phyloP scores from a whole-genome alignment of 192 early-diverging fungal species.

The Haplosporangium gracile region DNA sequence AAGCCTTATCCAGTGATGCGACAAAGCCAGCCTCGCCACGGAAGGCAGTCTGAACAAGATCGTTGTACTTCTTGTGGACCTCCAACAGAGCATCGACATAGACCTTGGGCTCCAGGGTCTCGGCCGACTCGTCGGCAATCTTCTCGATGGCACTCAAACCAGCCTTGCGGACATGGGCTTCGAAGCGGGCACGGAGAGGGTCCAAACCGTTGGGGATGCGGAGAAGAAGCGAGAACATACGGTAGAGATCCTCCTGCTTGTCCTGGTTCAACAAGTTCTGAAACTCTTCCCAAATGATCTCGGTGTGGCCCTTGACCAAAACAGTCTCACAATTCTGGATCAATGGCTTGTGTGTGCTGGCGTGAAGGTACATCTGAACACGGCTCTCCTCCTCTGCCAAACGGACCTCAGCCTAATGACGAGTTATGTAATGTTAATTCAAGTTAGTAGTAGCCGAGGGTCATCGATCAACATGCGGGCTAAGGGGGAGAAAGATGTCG shows the following conservation, averaged over 20 bases:
- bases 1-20: conserved; percentile 93
- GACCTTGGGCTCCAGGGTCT: conserved; percentile 78
- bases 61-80: conserved; percentile 90
- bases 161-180: conserved; percentile 81
- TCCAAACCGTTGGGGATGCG: conserved; percentile 90
- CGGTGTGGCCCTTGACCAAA: conserved; percentile 88
- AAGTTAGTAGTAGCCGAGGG: neutral
- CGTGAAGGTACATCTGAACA: conserved; percentile 89
- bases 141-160: conserved; percentile 85
- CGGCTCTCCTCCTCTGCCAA: conserved; percentile 88
- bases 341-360: conserved; percentile 81
- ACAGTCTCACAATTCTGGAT: conserved; percentile 87
- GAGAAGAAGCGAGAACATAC: conserved; percentile 86
- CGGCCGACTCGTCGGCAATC: conserved; percentile 72
- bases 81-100: conserved; percentile 91
- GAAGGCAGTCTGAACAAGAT: conserved; percentile 84
- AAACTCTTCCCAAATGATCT: conserved; percentile 91
- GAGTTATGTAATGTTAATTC: neutral
- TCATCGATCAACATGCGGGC: neutral
- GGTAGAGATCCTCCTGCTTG: conserved; percentile 88
- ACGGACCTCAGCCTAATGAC: conserved; percentile 74
- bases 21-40: conserved; percentile 88
- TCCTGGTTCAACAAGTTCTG: conserved; percentile 88
- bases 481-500: neutral
- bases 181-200: conserved; percentile 81